Base-by-base conservation (phyloP, 2,329 filamentous ascomycete species). In the Penicillium frequentans region DNA sequence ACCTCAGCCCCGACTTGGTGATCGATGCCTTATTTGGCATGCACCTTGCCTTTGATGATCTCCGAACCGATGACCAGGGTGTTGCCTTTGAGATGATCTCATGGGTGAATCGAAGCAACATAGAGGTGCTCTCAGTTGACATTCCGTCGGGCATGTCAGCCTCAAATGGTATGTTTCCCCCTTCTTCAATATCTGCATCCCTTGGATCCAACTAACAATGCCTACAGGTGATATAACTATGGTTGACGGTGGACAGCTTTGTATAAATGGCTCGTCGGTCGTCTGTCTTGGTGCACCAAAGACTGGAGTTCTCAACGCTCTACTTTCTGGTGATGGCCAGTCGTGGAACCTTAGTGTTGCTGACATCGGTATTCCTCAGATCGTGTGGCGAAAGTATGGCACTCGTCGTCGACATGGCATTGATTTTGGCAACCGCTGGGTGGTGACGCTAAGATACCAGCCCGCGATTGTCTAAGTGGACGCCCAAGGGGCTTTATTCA, bases 41-140 rank as follows among this genome's bases (percentile, higher is more conserved):
- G 60, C 91, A 95, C 45, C 86, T 92, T 55, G 88, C 90, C 2
- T 97, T 97, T 68, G 92, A 97, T 64, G 91, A 96, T 65, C 81
- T 98, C 27, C 85, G 91, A 35, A 89, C 88, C 2, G 88, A 89
- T 16, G 90, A 96, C 63, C 91, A 96, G 71, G 87, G 88, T 3
- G 89, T 89, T 0, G 90, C 91, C 0, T 93, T 96, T 68, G 90
- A 96, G 69, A 85, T 97, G 69, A 95, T 97, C 68, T 89, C 92
- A 61, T 98, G 93, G 92, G 89, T 91, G 3, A 98, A 97, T 70
- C 88, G 92, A 62, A 90, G 88, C 70, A 90, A 92, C 62, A 87
- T 91, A 0, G 87, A 88, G 56, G 88, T 95, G 3, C 78, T 99
- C 21, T 90, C 92, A 0, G 85, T 99, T n/a, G 93, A 96, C 70